Evolutionary conservation across 176 grass and related monocot species (phyloP).

Genomic region (Echinochloa phyllopogon): DNA sequence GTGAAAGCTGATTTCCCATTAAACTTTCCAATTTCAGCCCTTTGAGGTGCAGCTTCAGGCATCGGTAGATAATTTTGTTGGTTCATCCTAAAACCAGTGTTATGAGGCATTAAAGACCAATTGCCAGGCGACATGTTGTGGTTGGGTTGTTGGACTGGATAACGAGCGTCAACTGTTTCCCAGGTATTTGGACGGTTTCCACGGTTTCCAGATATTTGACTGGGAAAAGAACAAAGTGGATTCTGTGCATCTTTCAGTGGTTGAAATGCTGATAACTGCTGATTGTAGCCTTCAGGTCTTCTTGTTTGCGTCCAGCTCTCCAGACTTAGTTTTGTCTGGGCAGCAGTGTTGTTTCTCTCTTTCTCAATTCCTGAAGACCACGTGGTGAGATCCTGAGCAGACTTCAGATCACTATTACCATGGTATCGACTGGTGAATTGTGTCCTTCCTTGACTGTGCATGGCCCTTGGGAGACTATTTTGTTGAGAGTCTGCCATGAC

Average conservation of each 20-base stretch:
- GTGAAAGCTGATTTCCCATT: conserved; percentile 41
- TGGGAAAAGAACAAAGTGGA: conserved; percentile 38
- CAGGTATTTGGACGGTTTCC: conserved; percentile 35
- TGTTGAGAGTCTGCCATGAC: conserved; percentile 47
- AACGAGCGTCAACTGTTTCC: conserved; percentile 43
- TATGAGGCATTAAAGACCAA: conserved; percentile 54
- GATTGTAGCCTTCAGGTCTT: conserved; percentile 38
- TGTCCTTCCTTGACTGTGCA: conserved; percentile 65
- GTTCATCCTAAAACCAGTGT: conserved; percentile 36
- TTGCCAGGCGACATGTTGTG: conserved; percentile 41
- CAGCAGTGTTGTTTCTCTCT: conserved; percentile 45
- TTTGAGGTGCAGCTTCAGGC: conserved; percentile 29
- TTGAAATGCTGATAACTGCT: conserved; percentile 53
- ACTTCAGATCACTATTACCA: conserved; percentile 42
- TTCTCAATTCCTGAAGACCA: conserved; percentile 48
- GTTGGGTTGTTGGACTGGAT: conserved; percentile 43
- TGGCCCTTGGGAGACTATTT: conserved; percentile 51
- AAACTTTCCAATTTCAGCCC: conserved; percentile 40
- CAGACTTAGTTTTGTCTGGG: conserved; percentile 21
- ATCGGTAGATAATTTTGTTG: conserved; percentile 15
- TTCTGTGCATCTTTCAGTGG: conserved; percentile 43
- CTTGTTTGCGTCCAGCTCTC: conserved; percentile 40
- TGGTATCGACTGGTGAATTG: conserved; percentile 48
- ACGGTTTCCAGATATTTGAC: conserved; percentile 44
- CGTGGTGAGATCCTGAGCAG: conserved; percentile 48